These are phyloP conservation scores for Lipomyces anomalus DNA, from an alignment of 805 yeast species.

Conservation along the genomic window DNA sequence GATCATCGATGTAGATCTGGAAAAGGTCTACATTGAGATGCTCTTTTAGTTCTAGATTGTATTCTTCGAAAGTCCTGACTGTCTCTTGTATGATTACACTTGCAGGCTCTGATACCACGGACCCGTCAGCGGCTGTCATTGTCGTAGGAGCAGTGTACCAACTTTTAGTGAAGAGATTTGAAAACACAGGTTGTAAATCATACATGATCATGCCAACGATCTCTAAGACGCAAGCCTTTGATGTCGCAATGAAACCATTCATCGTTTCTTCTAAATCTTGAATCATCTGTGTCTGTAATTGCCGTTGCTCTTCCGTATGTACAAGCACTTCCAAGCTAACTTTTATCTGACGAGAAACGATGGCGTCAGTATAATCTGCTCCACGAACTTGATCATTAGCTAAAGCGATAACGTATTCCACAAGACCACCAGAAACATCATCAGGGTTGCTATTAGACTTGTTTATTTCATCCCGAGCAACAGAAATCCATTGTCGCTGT, in stretches of 20 bases:
- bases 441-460: constrained; percentile 44
- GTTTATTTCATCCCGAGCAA: constrained; percentile 38
- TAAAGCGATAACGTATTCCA: constrained; percentile 74
- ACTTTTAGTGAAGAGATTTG: constrained; percentile 54
- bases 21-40: constrained; percentile 50
- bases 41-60: constrained; percentile 56
- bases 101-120: constrained; percentile 6
- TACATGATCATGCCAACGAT: constrained; percentile 59
- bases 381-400: constrained; percentile 79
- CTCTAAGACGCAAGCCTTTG: constrained; percentile 55
- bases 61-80: constrained; percentile 69
- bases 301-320: constrained; percentile 16
- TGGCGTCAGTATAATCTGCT: constrained; percentile 64
- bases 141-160: constrained; percentile 52
- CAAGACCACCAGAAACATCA: constrained; percentile 63
- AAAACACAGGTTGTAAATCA: constrained; percentile 60
- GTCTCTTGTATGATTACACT: constrained; percentile 45
- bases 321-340: constrained; percentile 32
- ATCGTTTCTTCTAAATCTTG: constrained; percentile 50
- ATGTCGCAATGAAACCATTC: constrained; percentile 73
- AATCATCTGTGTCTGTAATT: constrained; percentile 11
- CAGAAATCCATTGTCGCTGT: constrained; percentile 54
- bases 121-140: constrained; percentile 11
- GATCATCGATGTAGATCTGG: constrained; percentile 48
- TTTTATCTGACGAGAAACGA: constrained; percentile 58